Conservation (phyloP, 129 eudicot species). For the Saposhnikovia divaricata region DNA sequence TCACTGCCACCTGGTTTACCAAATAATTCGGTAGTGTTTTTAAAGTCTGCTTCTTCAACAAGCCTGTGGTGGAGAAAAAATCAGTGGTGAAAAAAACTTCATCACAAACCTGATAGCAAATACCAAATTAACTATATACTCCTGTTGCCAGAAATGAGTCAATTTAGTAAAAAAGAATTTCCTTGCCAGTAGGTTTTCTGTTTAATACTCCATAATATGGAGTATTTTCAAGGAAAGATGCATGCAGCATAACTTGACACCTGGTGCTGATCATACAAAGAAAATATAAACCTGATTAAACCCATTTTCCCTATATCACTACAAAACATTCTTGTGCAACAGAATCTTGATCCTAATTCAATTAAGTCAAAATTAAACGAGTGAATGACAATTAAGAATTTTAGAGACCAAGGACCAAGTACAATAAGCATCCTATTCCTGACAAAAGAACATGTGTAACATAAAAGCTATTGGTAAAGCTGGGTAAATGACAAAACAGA, state of each 20-base stretch:
- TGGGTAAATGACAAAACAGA: neutral
- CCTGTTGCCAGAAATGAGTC: neutral
- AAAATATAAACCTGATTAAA: neutral
- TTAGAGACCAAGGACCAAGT: neutral
- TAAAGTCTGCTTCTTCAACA: slow-evolving; percentile 93
- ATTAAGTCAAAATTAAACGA: neutral
- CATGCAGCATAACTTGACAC: neutral
- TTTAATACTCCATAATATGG: neutral
- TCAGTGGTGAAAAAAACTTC: neutral
- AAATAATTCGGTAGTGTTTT: slow-evolving; percentile 73
- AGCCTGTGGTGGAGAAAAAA: slow-evolving; percentile 44
- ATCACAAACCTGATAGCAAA: neutral
- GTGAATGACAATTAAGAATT: neutral
- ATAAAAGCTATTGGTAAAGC: neutral
- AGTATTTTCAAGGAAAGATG: neutral
- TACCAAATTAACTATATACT: neutral
- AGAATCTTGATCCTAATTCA: neutral
- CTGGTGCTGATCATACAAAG: neutral
- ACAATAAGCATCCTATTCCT: neutral
- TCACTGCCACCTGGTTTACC: slow-evolving; percentile 50
- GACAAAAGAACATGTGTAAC: neutral
- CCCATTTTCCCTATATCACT: neutral
- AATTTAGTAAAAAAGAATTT: neutral
- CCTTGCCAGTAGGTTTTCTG: neutral
- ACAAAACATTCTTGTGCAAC: neutral